These are phyloP conservation scores for Sugiyamaella smithiae DNA, from an alignment of 805 yeast species.

Conservation along the genomic window DNA sequence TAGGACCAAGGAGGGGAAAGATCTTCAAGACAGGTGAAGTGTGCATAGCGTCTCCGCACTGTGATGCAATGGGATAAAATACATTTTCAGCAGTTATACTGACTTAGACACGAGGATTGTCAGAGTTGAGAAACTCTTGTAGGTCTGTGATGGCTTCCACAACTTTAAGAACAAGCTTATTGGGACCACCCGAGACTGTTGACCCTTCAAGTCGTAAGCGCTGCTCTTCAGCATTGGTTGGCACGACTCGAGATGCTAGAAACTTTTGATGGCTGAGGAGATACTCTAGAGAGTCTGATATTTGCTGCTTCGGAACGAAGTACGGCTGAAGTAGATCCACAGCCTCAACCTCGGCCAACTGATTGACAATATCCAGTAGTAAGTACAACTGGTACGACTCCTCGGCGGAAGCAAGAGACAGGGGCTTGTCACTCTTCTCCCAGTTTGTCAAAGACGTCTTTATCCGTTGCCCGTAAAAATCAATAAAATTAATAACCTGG, in stretches of 20 bases:
- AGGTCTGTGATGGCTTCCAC: conserved; percentile 49
- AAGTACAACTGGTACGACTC: conserved; percentile 70
- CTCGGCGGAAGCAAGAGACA: conserved; percentile 49
- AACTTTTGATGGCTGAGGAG: conserved; percentile 85
- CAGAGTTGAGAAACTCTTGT: conserved; percentile 19
- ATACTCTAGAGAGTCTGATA: conserved; percentile 46
- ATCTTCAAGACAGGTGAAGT: too few species aligned
- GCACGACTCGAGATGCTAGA: conserved; percentile 62
- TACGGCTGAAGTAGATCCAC: conserved; percentile 36
- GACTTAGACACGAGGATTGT: too few species aligned
- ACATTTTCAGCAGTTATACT: too few species aligned
- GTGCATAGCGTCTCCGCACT: too few species aligned
- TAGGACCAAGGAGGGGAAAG: too few species aligned
- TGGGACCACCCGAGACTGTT: not conserved
- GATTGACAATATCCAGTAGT: conserved; percentile 55
- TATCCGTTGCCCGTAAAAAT: conserved; percentile 64
- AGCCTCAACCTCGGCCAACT: conserved; percentile 48
- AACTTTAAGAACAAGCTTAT: conserved; percentile 44
- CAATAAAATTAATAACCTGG: conserved; percentile 61
- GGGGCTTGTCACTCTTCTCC: conserved; percentile 53
- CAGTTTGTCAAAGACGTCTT: conserved; percentile 62
- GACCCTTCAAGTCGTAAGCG: conserved; percentile 46
- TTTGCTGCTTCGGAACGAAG: conserved; percentile 50
- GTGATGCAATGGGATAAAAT: too few species aligned
- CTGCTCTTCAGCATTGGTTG: conserved; percentile 65